Conservation (phyloP, 495 filamentous ascomycete genomes). For the Cryomyces minteri region DNA sequence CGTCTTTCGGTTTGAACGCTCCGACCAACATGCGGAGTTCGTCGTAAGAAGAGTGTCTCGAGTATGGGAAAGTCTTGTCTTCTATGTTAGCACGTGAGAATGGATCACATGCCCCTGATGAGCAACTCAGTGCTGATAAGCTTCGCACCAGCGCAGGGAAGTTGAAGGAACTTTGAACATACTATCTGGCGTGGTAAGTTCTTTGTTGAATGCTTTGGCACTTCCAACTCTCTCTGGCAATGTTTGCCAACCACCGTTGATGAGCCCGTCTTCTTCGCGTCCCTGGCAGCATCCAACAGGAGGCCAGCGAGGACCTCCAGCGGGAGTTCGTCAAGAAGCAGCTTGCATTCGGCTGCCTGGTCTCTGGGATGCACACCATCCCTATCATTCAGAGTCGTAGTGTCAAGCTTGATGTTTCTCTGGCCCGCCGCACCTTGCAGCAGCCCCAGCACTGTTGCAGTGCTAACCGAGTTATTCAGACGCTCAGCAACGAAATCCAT, state of each 20-base stretch:
- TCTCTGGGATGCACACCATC: no score
- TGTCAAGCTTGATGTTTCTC: background rate
- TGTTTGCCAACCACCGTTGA: no score
- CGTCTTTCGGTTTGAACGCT: conserved; percentile 52
- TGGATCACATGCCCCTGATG: background rate
- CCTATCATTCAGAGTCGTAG: no score
- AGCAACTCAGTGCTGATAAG: conserved; percentile 1
- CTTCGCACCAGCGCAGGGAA: background rate
- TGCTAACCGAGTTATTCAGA: conserved; percentile 19
- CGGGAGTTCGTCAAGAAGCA: conserved; percentile 26
- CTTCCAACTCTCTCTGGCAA: no score
- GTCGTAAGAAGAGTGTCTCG: conserved; percentile 71
- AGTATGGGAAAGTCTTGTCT: conserved; percentile 55
- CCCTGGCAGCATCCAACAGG: background rate
- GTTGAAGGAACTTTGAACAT: background rate
- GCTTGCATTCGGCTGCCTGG: no score
- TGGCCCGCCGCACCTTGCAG: conserved; percentile 7
- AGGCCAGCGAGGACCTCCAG: conserved; percentile 16
- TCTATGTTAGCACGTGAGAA: background rate
- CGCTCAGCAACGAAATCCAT: conserved; percentile 17
- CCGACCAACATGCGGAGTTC: conserved; percentile 58
- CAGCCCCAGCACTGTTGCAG: conserved; percentile 18
- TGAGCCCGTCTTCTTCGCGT: background rate
- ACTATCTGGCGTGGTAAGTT: background rate
- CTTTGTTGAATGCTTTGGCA: background rate